Evolutionary conservation across 176 grass and related monocot genomes (phyloP), one percentile per base, ranked within the genome.

Genomic region (Aegilops sharonensis): DNA sequence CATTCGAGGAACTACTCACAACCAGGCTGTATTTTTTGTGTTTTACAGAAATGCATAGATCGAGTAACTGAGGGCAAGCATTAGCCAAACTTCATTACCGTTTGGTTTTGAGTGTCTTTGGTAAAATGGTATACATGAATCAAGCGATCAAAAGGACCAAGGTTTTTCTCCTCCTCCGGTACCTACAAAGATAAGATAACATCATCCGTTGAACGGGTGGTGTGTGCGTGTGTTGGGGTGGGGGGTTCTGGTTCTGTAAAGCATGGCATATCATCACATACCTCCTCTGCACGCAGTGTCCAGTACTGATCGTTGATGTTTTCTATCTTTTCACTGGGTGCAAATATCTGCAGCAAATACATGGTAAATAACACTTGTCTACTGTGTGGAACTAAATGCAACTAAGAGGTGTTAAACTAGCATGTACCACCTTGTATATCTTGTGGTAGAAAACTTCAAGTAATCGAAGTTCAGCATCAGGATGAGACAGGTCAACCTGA

Each of bases 371-470:
- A 76, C 18, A 76, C 65, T 59, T 59, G 56, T 9, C 56, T 62
- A 43, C 35, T 64, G 10, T 43, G 2, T 67, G n/a, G 29, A 59
- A 82, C 29, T 54, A 89, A 85, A 64, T 40, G 13, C 25, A 72
- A 64, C 23, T 57, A 72, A 72, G 11, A 81, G 20, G 32, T 66
- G 66, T 85, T 75, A 61, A 93, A 79, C 78, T 67, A 57, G 30
- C 63, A 73, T 3, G 83, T 65, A 37, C 25, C 78, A 99, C 97
- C 97, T 99, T 99, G 79, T 99, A 99, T 86, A 99, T 99, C 86
- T 99, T 99, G 89, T 99, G 92, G 91, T 99, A 94, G 42, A 97
- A 99, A 74, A 99, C 97, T 88, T 99, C 97, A 87, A 99, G 94
- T 69, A 99, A 81, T 84, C 97, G 91, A 50, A 99, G 92, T 68